Evolutionary conservation across 176 grass and related monocot species (phyloP).

Genomic region (Dendrocalamus sinicus): DNA sequence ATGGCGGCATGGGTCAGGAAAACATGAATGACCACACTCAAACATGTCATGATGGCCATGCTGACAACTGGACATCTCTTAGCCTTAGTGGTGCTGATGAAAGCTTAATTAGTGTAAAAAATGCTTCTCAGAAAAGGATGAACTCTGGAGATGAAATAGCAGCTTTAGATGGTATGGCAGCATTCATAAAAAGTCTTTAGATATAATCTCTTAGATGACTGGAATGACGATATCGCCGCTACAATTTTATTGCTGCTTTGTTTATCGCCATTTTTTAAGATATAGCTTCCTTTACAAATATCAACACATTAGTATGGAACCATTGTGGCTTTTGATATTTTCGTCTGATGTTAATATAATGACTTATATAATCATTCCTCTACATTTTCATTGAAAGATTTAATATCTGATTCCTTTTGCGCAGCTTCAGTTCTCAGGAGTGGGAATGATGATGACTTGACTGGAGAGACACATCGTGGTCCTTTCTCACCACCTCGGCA

Average conservation of each 20-base stretch:
- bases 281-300: background rate
- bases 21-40: too few species aligned
- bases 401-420: slow-evolving; percentile 37
- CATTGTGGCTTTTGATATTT: background rate
- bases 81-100: slow-evolving; percentile 20
- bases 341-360: background rate
- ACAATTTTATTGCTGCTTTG: background rate
- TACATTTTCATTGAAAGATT: background rate
- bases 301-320: background rate
- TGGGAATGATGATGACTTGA: slow-evolving; percentile 1
- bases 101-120: slow-evolving; percentile 17
- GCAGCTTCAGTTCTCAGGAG: slow-evolving; percentile 48
- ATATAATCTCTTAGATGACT: background rate
- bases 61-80: slow-evolving; percentile 35
- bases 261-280: background rate
- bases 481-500: slow-evolving; percentile 6
- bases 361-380: slow-evolving; percentile 5
- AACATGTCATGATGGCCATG: too few species aligned
- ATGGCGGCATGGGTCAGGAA: too few species aligned
- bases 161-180: slow-evolving; percentile 31
- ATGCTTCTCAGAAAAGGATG: slow-evolving; percentile 35
- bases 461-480: slow-evolving; percentile 4
- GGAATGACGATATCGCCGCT: background rate
- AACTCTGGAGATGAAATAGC: slow-evolving; percentile 31
- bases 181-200: background rate